Evolutionary conservation across 129 eudicot genomes (phyloP), one percentile per base, ranked within the genome.

Genomic region (Glebionis coronaria): DNA sequence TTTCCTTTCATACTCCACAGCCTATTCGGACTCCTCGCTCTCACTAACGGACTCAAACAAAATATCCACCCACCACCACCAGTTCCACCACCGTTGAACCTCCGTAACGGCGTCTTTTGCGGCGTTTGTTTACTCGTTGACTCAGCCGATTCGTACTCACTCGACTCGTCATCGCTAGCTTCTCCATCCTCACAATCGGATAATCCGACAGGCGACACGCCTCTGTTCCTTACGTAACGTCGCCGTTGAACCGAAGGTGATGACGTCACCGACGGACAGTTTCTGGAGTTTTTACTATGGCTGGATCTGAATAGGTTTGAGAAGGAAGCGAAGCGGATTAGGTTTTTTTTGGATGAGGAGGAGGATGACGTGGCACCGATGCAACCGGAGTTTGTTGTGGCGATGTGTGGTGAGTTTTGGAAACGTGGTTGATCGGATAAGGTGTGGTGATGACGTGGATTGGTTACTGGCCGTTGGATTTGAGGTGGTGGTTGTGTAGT

Each of bases 31-130:
- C 88, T 83, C 28, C 88, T 81, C 18, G 87, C 81, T 4, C 91
- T 72, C 7, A 88, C 95, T 69, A 88, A 63, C 60, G 95, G 91
- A 73, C 95, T 81, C 68, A 81, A 57, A 69, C 82, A 81, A 9
- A 88, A 88, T 35, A 78, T 68, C 74, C 82, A 23, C 1, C 79
- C 89, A 0, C 81, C 65, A 0, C 73, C 64, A 38, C 78, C 81
- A 27, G 76, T 65, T 0, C 73, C 64, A 38, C 78, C 81, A 27
- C 78, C 68, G 45, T 14, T 78, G 61, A 77, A 78, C 18, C 79
- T 15, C 54, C 64, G 70, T 23, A 65, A 47, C 18, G 67, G 72
- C 9, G 67, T 73, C 45, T 75, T 64, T 75, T 55, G 21, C 60
- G 91, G 89, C 20, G 96, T 85, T 56, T 76, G 87, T 56, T 71